Conservation (phyloP, 148 eudicot genomes). For the Gaultheria prostrata region DNA sequence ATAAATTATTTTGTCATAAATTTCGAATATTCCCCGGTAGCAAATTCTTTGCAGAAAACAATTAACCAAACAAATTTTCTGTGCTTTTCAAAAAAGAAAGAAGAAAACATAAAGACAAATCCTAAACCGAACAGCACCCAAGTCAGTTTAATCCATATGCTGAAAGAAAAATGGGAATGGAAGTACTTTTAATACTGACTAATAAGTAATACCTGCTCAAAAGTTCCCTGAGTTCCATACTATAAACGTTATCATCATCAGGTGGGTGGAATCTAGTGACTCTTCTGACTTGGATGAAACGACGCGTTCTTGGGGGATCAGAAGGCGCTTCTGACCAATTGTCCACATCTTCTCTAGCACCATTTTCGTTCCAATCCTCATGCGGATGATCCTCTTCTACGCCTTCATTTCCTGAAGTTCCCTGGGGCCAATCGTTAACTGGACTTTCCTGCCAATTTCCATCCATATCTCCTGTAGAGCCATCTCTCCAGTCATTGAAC, state of each 20-base stretch:
- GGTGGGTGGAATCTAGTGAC: conserved; percentile 80
- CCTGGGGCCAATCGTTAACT: conserved; percentile 44
- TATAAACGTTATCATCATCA: conserved; percentile 89
- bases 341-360: conserved; percentile 41
- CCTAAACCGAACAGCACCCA: not conserved
- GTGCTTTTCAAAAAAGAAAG: not conserved
- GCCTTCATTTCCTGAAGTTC: conserved; percentile 36
- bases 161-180: not conserved
- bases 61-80: not conserved
- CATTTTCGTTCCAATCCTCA: conserved; percentile 57
- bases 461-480: conserved; percentile 34
- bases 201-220: conserved; percentile 58
- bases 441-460: conserved; percentile 50
- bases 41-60: not conserved
- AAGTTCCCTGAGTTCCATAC: conserved; percentile 99
- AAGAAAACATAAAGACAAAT: not conserved
- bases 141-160: not conserved
- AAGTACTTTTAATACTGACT: not conserved
- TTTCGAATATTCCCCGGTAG: not conserved
- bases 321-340: conserved; percentile 66
- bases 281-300: conserved; percentile 56
- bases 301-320: conserved; percentile 56
- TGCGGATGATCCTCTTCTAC: conserved; percentile 37
- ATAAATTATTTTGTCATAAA: not conserved
- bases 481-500: conserved; percentile 53